Evolutionary conservation across 345 rosid species (phyloP).

Genomic region (Fremontodendron californicum): DNA sequence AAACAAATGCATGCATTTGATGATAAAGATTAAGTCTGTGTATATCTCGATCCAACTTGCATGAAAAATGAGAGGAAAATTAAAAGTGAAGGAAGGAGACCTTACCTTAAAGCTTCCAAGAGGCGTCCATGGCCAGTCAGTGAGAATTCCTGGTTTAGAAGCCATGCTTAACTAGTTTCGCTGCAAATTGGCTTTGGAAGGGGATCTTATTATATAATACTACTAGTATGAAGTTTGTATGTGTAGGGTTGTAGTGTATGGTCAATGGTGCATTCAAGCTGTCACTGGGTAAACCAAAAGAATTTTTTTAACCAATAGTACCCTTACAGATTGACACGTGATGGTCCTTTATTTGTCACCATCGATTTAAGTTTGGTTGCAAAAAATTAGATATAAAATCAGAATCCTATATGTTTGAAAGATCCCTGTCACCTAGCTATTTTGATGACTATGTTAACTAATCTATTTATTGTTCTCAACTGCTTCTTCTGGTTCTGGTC

Average conservation of each 20-base stretch:
- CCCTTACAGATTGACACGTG: not conserved
- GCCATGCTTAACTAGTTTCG: slow-evolving; percentile 32
- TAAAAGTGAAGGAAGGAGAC: not conserved
- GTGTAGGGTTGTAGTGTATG: not conserved
- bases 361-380: not conserved
- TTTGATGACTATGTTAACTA: no score
- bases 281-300: not conserved
- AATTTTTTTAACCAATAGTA: no score
- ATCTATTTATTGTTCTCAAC: slow-evolving; percentile 1
- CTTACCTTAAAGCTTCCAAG: slow-evolving; percentile 55
- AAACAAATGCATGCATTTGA: not conserved
- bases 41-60: not conserved
- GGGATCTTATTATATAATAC: not conserved
- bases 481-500: not conserved
- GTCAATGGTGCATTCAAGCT: not conserved
- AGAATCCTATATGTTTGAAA: not conserved
- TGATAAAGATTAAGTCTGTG: not conserved
- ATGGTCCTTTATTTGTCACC: not conserved
- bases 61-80: not conserved
- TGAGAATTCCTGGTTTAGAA: slow-evolving; percentile 54
- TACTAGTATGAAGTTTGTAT: not conserved
- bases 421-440: not conserved
- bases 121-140: slow-evolving; percentile 58
- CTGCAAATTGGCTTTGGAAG: not conserved
- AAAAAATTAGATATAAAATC: not conserved